phyloP scores from a whole-genome alignment of 1,139 yeast genomes.

The Debaryomycetaceae sp. region DNA sequence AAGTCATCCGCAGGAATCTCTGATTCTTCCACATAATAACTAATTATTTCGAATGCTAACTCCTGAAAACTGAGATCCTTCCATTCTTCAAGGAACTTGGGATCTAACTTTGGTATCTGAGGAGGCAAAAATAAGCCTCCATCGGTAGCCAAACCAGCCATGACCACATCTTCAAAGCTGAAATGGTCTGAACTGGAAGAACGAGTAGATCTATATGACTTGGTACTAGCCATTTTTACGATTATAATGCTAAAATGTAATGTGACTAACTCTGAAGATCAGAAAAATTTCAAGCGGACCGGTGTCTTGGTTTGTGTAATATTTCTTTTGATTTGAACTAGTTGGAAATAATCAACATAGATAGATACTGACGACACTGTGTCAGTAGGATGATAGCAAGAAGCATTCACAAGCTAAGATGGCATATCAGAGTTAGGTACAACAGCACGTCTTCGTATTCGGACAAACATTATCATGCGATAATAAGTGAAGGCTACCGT shows the following conservation, averaged over 20 bases:
- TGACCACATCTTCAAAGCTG: constrained; percentile 88
- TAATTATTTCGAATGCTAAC: constrained; percentile 80
- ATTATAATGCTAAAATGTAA: neutral
- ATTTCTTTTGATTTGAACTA: neutral
- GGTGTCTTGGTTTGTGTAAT: neutral
- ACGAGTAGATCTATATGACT: constrained; percentile 84
- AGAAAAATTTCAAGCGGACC: neutral
- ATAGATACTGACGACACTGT: neutral
- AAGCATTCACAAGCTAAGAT: neutral
- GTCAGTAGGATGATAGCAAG: constrained; percentile 4
- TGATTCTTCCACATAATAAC: constrained; percentile 61
- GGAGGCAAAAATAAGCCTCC: constrained; percentile 95
- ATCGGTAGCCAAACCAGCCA: constrained; percentile 91
- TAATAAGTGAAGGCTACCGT: constrained; percentile 25
- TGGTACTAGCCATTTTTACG: constrained; percentile 13
- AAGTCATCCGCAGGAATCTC: constrained; percentile 78
- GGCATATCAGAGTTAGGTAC: constrained; percentile 1
- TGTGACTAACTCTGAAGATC: neutral
- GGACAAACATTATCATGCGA: constrained; percentile 25
- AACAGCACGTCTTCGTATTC: constrained; percentile 17
- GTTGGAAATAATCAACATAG: neutral
- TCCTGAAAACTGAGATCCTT: constrained; percentile 72
- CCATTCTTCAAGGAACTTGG: constrained; percentile 65
- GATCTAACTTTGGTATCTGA: constrained; percentile 65
- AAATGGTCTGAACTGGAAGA: constrained; percentile 51